These are phyloP conservation scores for Talaromyces rugulosus DNA, from an alignment of 2,329 filamentous ascomycete genomes.

Conservation along the genomic window DNA sequence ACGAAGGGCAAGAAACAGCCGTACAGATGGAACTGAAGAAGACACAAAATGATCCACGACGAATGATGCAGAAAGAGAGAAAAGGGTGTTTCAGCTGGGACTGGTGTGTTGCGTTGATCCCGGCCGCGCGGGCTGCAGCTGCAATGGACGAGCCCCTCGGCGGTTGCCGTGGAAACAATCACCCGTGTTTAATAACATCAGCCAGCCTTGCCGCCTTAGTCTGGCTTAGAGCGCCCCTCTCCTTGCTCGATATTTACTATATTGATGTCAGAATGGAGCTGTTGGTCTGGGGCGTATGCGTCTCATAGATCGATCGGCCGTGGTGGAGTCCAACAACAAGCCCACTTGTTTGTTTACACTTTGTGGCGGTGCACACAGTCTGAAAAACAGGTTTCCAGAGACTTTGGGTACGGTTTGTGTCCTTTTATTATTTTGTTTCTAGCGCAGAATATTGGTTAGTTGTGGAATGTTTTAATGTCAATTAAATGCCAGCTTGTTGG, in stretches of 20 bases:
- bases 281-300: background rate
- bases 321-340: background rate
- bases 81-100: background rate
- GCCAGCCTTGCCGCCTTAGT: slow-evolving; percentile 9
- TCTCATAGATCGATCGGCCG: background rate
- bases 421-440: background rate
- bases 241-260: slow-evolving; percentile 4
- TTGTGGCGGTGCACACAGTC: background rate
- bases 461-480: background rate
- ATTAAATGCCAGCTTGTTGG: background rate
- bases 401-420: background rate
- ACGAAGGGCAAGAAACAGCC: background rate
- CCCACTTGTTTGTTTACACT: background rate
- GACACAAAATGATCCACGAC: background rate
- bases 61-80: background rate
- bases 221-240: background rate
- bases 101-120: background rate
- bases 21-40: background rate
- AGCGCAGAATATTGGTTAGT: fast-evolving
- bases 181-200: background rate
- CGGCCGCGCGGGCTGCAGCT: background rate
- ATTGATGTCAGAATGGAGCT: background rate
- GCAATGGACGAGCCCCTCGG: background rate
- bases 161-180: slow-evolving; percentile 14
- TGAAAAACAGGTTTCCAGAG: background rate